Conservation (phyloP, 208 protist genomes). For the Leishmania braziliensis region DNA sequence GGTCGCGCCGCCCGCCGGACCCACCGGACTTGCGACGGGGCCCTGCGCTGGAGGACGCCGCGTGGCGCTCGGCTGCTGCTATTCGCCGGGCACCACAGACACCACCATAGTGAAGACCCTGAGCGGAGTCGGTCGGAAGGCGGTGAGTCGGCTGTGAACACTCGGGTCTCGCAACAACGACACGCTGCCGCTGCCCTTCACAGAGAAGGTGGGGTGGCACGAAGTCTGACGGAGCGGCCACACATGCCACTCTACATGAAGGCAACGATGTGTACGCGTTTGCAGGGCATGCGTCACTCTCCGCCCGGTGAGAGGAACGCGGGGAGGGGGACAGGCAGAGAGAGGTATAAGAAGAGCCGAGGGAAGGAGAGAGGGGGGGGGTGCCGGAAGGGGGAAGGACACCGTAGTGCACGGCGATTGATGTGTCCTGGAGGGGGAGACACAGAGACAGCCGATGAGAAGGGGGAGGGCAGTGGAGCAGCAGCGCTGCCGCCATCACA, state of each 20-base stretch:
- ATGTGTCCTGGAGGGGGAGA: not conserved
- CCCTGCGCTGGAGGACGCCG: not conserved
- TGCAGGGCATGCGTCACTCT: not conserved
- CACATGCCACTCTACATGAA: not conserved
- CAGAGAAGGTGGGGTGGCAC: slow-evolving; percentile 14
- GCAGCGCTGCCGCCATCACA: not conserved
- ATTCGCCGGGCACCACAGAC: slow-evolving; percentile 34
- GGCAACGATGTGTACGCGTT: not conserved
- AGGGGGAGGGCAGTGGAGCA: not conserved
- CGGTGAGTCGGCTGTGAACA: not conserved
- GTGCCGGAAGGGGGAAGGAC: not conserved
- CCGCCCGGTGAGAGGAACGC: not conserved
- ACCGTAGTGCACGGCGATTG: not conserved
- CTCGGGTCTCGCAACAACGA: not conserved
- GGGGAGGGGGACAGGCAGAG: not conserved
- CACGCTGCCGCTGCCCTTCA: slow-evolving; percentile 16
- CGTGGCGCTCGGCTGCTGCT: slow-evolving; percentile 18
- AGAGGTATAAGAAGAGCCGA: not conserved
- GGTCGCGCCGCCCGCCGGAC: slow-evolving; percentile 10
- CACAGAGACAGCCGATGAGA: not conserved
- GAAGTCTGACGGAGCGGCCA: slow-evolving; percentile 7
- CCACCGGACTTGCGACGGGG: slow-evolving; percentile 2
- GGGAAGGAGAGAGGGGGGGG: not conserved
- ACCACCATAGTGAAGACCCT: slow-evolving; percentile 37
- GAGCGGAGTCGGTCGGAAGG: slow-evolving; percentile 24